Conservation (phyloP, 805 yeast species). For the Kuraishia piskuri region DNA sequence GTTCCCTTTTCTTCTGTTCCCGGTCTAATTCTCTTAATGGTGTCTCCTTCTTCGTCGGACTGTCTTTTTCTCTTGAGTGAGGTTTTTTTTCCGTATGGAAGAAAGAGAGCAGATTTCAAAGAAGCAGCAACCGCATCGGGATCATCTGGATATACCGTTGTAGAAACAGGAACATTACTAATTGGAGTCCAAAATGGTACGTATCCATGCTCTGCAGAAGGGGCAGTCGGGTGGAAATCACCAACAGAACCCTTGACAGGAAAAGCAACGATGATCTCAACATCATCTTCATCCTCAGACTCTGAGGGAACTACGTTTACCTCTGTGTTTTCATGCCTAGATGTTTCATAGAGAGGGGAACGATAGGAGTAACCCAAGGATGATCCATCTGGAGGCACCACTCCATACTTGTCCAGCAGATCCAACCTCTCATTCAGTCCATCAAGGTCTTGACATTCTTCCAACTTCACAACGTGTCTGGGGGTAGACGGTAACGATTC, state of each 20-base stretch:
- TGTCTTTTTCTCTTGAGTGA: not conserved
- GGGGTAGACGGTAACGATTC: not conserved
- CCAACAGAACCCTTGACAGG: not conserved
- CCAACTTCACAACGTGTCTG: not conserved
- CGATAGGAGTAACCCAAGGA: not conserved
- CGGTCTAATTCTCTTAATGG: not conserved
- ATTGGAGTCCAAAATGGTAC: not conserved
- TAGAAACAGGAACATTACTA: not conserved
- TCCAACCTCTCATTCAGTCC: not conserved
- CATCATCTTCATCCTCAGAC: not conserved
- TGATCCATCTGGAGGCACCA: not conserved
- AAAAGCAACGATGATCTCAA: not conserved
- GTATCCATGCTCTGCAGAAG: not conserved
- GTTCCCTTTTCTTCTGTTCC: not conserved
- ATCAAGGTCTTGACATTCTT: not conserved
- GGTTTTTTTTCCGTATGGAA: not conserved
- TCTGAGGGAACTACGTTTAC: not conserved
- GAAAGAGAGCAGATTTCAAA: not conserved
- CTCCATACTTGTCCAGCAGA: not conserved
- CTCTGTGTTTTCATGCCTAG: not conserved
- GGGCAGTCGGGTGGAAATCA: not conserved
- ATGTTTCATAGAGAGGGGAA: not conserved
- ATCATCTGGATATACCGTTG: not conserved
- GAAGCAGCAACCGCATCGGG: not conserved
- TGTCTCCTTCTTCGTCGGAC: not conserved